phyloP scores from a whole-genome alignment of 1,284 basidiomycete genomes.

The Leccinum pseudoinsigne region DNA sequence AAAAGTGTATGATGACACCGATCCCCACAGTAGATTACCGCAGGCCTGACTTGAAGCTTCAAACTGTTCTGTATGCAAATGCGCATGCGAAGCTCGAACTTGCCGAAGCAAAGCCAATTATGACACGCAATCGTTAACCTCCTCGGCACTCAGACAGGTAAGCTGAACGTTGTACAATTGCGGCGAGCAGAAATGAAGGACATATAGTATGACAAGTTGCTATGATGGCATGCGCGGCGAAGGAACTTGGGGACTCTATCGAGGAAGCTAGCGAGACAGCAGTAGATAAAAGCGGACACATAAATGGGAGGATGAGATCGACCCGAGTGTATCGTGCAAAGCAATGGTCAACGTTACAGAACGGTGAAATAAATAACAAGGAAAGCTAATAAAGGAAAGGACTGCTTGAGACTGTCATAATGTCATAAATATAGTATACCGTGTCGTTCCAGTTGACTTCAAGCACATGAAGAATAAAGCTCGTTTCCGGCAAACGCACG shows the following conservation, averaged over 20 bases:
- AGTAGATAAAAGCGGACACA: not conserved
- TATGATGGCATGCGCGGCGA: not conserved
- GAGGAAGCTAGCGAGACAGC: conserved; percentile 3
- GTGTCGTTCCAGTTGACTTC: not conserved
- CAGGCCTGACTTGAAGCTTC: too few species aligned
- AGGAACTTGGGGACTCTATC: not conserved
- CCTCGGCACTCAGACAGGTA: too few species aligned
- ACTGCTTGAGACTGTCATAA: conserved; percentile 4
- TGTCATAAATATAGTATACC: not conserved
- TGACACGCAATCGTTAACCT: too few species aligned
- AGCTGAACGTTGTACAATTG: not conserved
- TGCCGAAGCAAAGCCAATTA: too few species aligned
- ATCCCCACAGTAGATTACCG: too few species aligned
- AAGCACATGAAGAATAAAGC: not conserved
- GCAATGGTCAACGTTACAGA: not conserved
- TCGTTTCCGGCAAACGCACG: not conserved
- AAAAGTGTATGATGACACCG: too few species aligned
- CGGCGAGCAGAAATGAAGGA: conserved; percentile 2
- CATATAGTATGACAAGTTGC: not conserved
- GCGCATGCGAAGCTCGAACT: too few species aligned
- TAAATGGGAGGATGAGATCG: not conserved
- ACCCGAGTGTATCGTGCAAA: conserved; percentile 9
- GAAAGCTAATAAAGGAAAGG: not conserved
- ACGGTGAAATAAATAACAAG: not conserved
- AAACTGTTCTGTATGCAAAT: too few species aligned